Percentiles rank a stretch among this genome's conserved stretches.
Evolutionary conservation across 805 yeast species (phyloP).

Genomic region (Saturnispora dispora): DNA sequence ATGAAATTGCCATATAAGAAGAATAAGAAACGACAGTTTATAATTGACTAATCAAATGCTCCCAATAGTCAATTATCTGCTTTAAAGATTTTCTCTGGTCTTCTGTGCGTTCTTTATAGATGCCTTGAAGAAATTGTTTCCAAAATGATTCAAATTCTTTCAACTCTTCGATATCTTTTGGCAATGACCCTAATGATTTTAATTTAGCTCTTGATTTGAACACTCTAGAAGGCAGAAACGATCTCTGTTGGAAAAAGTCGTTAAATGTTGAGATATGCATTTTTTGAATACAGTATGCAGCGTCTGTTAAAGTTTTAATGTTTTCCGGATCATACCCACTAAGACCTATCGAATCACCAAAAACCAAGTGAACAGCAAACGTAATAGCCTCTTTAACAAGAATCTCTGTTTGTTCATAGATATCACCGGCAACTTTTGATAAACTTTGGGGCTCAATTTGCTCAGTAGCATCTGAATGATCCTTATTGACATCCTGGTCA

Average conservation of each 20-base stretch:
- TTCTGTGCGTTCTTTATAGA: constrained; percentile 33
- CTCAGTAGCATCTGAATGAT: background rate
- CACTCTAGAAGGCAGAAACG: constrained; percentile 16
- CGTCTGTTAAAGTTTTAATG: constrained; percentile 32
- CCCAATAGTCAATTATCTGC: constrained; percentile 16
- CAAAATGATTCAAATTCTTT: constrained; percentile 42
- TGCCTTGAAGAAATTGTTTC: constrained; percentile 34
- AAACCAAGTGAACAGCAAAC: constrained; percentile 41
- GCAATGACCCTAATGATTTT: constrained; percentile 16
- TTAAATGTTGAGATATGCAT: constrained; percentile 53
- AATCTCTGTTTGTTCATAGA: constrained; percentile 33
- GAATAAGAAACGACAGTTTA: background rate
- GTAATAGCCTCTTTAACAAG: constrained; percentile 40
- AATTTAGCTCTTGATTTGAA: constrained; percentile 17
- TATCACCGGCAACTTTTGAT: constrained; percentile 1
- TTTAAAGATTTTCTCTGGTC: constrained; percentile 27
- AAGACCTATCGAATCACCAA: constrained; percentile 47
- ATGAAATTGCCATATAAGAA: background rate
- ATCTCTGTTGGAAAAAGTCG: constrained; percentile 31
- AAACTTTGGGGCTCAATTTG: background rate
- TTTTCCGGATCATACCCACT: constrained; percentile 37
- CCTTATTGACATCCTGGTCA: constrained; percentile 7
- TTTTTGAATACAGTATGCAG: constrained; percentile 34
- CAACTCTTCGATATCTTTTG: constrained; percentile 26
- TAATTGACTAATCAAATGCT: constrained; percentile 2